Conservation (phyloP, 2,329 filamentous ascomycete species). For the Cladosporium austrohemisphaericum region DNA sequence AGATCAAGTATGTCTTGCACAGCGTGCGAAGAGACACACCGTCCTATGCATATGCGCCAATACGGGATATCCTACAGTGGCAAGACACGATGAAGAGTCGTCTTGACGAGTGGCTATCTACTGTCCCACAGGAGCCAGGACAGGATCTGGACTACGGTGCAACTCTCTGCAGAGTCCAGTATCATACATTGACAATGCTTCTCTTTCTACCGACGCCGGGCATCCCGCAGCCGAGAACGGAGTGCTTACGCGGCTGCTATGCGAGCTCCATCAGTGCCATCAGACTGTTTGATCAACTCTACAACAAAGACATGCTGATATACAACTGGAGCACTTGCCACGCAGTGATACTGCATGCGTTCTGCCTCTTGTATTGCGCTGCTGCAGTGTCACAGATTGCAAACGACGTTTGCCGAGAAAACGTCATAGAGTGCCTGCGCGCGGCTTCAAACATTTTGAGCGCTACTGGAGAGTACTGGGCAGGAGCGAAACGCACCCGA, state of each 20-base stretch:
- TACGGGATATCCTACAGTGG: neutral
- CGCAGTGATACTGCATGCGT: neutral
- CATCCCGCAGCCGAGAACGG: neutral
- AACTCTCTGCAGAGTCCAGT: neutral
- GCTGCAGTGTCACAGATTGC: neutral
- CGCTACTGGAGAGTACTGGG: conserved; percentile 1
- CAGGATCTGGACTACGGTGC: neutral
- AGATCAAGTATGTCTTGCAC: conserved; percentile 4
- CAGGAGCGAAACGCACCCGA: neutral
- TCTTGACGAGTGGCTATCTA: neutral
- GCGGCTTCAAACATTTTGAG: neutral
- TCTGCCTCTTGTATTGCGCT: neutral
- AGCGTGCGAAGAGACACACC: neutral
- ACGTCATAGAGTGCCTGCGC: neutral
- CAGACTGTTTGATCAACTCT: neutral
- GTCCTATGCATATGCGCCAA: neutral
- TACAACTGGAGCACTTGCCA: conserved; percentile 3
- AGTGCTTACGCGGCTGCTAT: neutral
- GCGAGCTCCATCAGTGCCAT: neutral
- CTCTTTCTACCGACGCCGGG: neutral
- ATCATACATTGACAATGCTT: neutral
- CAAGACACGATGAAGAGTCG: neutral
- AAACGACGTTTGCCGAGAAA: neutral
- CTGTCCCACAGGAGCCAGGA: neutral
- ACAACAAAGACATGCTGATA: neutral